phyloP scores from a whole-genome alignment of 1,284 basidiomycete species.

The Ustilago shanxiensis region DNA sequence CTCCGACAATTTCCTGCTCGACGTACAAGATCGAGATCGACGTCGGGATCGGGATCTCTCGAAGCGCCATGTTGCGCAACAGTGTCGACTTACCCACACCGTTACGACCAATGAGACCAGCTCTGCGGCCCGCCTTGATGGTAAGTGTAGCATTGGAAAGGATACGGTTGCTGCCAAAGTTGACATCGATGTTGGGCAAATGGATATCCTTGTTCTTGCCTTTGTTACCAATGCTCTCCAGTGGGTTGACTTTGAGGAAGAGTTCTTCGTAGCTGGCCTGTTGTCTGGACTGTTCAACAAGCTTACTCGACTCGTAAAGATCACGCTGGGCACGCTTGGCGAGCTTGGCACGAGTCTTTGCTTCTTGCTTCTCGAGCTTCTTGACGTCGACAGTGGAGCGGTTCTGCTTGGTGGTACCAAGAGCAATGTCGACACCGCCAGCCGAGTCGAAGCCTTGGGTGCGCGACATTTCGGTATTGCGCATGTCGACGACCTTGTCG shows the following conservation, averaged over 20 bases:
- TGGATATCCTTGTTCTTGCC: constrained; percentile 85
- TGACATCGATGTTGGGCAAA: constrained; percentile 86
- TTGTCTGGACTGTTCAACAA: constrained; percentile 91
- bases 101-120: constrained; percentile 75
- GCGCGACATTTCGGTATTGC: constrained; percentile 75
- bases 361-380: constrained; percentile 98
- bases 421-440: constrained; percentile 78
- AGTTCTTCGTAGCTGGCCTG: constrained; percentile 96
- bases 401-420: constrained; percentile 93
- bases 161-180: constrained; percentile 85
- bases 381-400: constrained; percentile 96
- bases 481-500: constrained; percentile 95
- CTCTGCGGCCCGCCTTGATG: constrained; percentile 62
- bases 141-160: constrained; percentile 75
- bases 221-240: constrained; percentile 83
- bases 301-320: constrained; percentile 94
- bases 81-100: constrained; percentile 96
- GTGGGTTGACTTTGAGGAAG: constrained; percentile 98
- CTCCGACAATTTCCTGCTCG: constrained; percentile 89
- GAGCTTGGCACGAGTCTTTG: constrained; percentile 96
- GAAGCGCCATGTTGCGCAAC: constrained; percentile 92
- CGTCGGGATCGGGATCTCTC: constrained; percentile 82
- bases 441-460: constrained; percentile 67
- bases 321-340: constrained; percentile 87
- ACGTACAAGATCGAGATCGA: constrained; percentile 98